phyloP scores from a whole-genome alignment of 495 filamentous ascomycete species.

The Xylaria telfairii region DNA sequence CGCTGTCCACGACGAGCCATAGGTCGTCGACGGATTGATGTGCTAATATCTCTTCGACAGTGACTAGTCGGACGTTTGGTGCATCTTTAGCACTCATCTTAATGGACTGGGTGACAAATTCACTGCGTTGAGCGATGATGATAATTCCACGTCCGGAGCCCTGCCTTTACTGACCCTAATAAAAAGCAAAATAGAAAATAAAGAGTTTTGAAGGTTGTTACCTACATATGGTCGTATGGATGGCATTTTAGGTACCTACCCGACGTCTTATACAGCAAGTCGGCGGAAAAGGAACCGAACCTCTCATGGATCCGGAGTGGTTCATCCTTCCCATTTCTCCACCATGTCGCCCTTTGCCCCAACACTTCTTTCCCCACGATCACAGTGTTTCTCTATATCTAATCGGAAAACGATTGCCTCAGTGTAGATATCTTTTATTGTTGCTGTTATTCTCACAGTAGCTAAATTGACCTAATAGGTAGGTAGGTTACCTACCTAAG shows the following conservation, averaged over 20 bases:
- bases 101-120: neutral
- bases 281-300: constrained; percentile 21
- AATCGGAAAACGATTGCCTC: constrained; percentile 18
- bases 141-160: neutral
- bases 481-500: too few species aligned
- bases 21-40: constrained; percentile 70
- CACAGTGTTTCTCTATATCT: neutral
- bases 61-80: constrained; percentile 24
- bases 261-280: constrained; percentile 10
- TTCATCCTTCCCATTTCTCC: constrained; percentile 13
- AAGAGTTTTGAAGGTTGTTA: neutral
- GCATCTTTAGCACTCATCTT: constrained; percentile 16
- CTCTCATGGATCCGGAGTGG: neutral
- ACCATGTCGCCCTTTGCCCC: neutral
- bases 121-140: neutral
- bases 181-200: neutral
- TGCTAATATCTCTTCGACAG: constrained; percentile 51
- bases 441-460: neutral
- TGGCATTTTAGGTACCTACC: neutral
- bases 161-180: neutral
- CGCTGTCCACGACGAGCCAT: constrained; percentile 77
- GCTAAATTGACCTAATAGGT: neutral
- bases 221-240: neutral
- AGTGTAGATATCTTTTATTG: neutral
- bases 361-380: neutral